phyloP scores from a whole-genome alignment of 1,284 basidiomycete genomes.

The Moesziomyces aphidis region DNA sequence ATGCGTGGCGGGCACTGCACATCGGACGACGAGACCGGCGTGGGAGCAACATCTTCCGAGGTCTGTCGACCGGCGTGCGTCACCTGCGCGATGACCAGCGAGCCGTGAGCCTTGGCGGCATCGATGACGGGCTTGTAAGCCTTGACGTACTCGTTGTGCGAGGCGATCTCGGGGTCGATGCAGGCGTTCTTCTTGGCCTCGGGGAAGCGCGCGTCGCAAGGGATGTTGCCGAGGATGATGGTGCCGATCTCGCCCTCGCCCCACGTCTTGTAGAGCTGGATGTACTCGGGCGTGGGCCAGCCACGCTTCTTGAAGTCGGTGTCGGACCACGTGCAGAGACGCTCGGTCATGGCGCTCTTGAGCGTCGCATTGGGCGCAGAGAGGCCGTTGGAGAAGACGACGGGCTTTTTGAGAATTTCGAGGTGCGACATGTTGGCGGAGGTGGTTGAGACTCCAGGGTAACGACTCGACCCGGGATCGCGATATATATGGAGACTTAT shows the following conservation, averaged over 20 bases:
- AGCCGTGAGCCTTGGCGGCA: slow-evolving; percentile 69
- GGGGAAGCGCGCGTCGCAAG: slow-evolving; percentile 48
- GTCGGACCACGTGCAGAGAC: slow-evolving; percentile 58
- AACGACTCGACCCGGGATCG: no score
- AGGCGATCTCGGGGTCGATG: slow-evolving; percentile 51
- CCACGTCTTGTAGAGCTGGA: slow-evolving; percentile 61
- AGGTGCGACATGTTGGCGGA: slow-evolving; percentile 36
- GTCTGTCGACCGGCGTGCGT: slow-evolving; percentile 70
- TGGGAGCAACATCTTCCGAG: slow-evolving; percentile 32
- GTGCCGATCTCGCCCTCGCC: slow-evolving; percentile 60
- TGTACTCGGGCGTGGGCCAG: slow-evolving; percentile 53
- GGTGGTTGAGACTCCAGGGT: neutral
- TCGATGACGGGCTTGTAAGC: slow-evolving; percentile 63
- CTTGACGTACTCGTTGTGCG: slow-evolving; percentile 48
- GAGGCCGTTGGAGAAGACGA: slow-evolving; percentile 41
- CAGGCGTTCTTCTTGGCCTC: slow-evolving; percentile 54
- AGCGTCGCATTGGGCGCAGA: slow-evolving; percentile 55
- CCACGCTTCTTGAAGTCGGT: slow-evolving; percentile 58
- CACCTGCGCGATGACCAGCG: slow-evolving; percentile 69
- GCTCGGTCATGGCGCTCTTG: slow-evolving; percentile 64
- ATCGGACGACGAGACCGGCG: slow-evolving; percentile 58
- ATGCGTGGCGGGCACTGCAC: slow-evolving; percentile 57
- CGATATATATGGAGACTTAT: no score
- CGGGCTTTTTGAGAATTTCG: slow-evolving; percentile 47
- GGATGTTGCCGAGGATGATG: slow-evolving; percentile 59